Evolutionary conservation across 176 grass and related monocot species (phyloP), one percentile per base, ranked within the genome.

Genomic region (Oryza rufipogon): DNA sequence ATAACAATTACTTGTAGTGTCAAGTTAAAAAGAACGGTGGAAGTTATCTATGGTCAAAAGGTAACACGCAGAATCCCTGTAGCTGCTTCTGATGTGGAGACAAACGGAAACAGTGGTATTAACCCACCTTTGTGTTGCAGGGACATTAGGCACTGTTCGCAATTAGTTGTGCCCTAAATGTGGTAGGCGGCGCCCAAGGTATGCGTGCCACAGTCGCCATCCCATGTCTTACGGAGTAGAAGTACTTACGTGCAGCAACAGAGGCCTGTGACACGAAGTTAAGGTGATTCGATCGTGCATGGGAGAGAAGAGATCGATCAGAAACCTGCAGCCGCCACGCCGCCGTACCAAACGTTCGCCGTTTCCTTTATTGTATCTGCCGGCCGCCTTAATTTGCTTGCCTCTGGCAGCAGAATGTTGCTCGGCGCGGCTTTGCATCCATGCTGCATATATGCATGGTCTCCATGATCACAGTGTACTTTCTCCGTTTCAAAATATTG

Each of bases 111-210:
- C 22, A 22, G n/a, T 38, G 46, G 34, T 74, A 69, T 80, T 23
- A 81, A 80, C n/a, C 66, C 42, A 81, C 33, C 44, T 86, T 86
- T 15, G 60, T 7, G 11, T 15, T 0, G 17, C 36, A 69, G 36
- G 60, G 78, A 61, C 71, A 68, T 23, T 46, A 45, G 23, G 7
- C 34, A 68, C 85, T 69, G 78, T 87, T 2, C n/a, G 36, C 34
- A 56, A 80, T 81, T 80, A 68, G 70, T 74, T 86, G n/a, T 41
- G 22, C 32, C 70, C 85, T 81, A 67, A 75, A 75, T 86, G 68
- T 52, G 58, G 56, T 51, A 72, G 67, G 69, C 32, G 2, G n/a
- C 30, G 30, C 30, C 14, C 39, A 36, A 4, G 42, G 41, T 33
- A 23, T 25, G 66, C 11, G 13, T 68, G 83, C n/a, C 73, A 42